These are phyloP conservation scores for Aspergillus cavernicola DNA, from an alignment of 495 filamentous ascomycete genomes.

Conservation along the genomic window DNA sequence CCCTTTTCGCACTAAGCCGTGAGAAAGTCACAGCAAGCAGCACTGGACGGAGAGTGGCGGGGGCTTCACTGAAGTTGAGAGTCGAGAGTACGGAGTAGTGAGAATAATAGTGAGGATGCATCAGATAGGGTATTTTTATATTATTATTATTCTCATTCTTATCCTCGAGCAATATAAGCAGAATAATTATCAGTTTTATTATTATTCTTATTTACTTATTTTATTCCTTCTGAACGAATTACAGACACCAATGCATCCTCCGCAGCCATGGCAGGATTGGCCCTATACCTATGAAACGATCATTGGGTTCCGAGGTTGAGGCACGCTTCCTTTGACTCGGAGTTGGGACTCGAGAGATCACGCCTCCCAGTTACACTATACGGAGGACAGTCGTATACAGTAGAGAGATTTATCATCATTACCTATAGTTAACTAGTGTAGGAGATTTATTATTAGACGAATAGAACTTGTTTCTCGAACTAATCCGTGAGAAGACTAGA, in stretches of 20 bases:
- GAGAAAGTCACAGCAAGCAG: constrained; percentile 11
- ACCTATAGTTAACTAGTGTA: not conserved
- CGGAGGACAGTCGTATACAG: too few relatives aligned
- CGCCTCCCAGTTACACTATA: too few relatives aligned
- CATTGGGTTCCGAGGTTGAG: constrained; percentile 1
- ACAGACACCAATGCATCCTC: not conserved
- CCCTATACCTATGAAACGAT: not conserved
- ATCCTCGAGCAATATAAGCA: not conserved
- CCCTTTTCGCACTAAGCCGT: constrained; percentile 16
- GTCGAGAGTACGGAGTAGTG: not conserved
- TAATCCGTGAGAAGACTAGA: not conserved
- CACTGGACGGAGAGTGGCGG: constrained; percentile 20
- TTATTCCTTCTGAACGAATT: not conserved
- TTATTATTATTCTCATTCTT: not conserved
- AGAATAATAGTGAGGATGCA: not conserved
- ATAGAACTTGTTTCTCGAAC: not conserved
- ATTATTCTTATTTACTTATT: constrained; percentile 13
- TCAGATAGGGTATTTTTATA: not conserved
- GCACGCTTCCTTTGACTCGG: not conserved
- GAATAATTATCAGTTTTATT: not conserved
- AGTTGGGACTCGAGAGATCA: not conserved
- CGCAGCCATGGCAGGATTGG: not conserved
- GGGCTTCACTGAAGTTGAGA: constrained; percentile 9
- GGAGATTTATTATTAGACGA: constrained; percentile 1
- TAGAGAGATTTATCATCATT: not conserved